These are phyloP conservation scores for Endogone sp. DNA, from an alignment of 192 early-diverging fungal species.

Conservation along the genomic window DNA sequence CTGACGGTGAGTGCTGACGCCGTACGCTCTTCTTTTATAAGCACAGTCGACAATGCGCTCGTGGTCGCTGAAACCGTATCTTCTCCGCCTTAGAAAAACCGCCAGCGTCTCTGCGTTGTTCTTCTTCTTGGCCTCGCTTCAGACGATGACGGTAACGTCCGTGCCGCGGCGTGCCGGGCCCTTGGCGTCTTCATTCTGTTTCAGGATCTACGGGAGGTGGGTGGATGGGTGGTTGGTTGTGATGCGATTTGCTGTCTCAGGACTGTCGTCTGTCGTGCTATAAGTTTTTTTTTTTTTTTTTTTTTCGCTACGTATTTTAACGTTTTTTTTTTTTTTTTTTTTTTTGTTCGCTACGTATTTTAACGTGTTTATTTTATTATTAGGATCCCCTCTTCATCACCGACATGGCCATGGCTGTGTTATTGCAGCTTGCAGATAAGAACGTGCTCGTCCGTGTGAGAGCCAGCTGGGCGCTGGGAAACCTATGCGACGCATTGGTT, in stretches of 20 bases:
- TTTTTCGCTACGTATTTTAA: too few species aligned
- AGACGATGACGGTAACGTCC: slow-evolving; percentile 53
- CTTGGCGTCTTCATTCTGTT: slow-evolving; percentile 63
- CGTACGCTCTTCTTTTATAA: neutral
- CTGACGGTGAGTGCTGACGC: slow-evolving; percentile 31
- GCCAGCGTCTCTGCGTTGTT: slow-evolving; percentile 31
- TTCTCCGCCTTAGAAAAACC: slow-evolving; percentile 19
- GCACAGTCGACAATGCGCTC: neutral
- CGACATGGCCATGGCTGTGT: slow-evolving; percentile 49
- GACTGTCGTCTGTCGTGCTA: too few species aligned
- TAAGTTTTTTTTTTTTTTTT: too few species aligned
- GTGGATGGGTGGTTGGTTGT: too few species aligned
- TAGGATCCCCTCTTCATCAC: slow-evolving; percentile 55
- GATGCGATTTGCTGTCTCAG: neutral
- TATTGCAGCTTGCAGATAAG: slow-evolving; percentile 45
- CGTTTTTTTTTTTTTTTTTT: too few species aligned
- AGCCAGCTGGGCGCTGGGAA: slow-evolving; percentile 76
- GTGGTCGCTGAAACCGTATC: neutral
- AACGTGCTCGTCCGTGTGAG: slow-evolving; percentile 59
- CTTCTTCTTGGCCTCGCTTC: slow-evolving; percentile 36
- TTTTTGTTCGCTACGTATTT: too few species aligned
- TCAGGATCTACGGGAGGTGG: slow-evolving; percentile 48
- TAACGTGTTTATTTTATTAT: neutral
- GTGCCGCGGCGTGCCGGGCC: slow-evolving; percentile 59
- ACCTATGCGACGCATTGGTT: slow-evolving; percentile 61